Base-by-base conservation (phyloP, 805 yeast genomes). In the Candida easanensis region DNA sequence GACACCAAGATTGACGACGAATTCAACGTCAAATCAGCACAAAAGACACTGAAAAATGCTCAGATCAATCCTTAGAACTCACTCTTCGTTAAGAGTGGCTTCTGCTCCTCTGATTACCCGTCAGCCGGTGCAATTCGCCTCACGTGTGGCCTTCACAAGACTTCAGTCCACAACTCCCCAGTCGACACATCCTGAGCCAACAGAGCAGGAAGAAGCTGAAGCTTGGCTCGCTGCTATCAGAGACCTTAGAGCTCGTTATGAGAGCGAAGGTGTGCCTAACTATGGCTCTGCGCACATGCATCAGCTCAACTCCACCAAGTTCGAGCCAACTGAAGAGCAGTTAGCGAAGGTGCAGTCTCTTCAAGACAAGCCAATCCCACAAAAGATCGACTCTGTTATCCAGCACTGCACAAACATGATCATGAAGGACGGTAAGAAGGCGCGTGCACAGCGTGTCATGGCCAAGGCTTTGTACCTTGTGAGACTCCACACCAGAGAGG, bases 381-480 rank as follows among this genome's bases (percentile, higher is more conserved):
- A 69, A 21, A 70, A 73, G 50, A 66, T 68, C 35, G 93, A 88
- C 54, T 84, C 86, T n/a, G 77, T 82, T 17, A 70, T 90, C 38
- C 81, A 82, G 38, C 82, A 85, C 54, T 78, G 93, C 58, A 82
- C 87, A 42, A 89, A 89, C 61, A 73, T 89, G 69, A 80, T 93
- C 48, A 93, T 93, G 98, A 80, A 87, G 60, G 82, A 88, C 60
- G 99, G 99, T 33, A 82, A 82, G 63, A 93, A 90, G 63, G 77
- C 86, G 42, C 69, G 73, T 38, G 97, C 98, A 0, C 83, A 82
- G 60, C 82, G 76, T 54, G 72, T 75, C 38, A 71, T 93, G 43
- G 76, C 83, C 41, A 76, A 83, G 59, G 95, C 97, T 0, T 71
- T 93, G 39, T 89, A 90, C 60, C 69, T 90, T 38, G 84, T 82